Percentiles rank a stretch among this genome's conserved stretches.
Evolutionary conservation across 148 eudicot genomes (phyloP).

Genomic region (Dianthus caryophyllus): DNA sequence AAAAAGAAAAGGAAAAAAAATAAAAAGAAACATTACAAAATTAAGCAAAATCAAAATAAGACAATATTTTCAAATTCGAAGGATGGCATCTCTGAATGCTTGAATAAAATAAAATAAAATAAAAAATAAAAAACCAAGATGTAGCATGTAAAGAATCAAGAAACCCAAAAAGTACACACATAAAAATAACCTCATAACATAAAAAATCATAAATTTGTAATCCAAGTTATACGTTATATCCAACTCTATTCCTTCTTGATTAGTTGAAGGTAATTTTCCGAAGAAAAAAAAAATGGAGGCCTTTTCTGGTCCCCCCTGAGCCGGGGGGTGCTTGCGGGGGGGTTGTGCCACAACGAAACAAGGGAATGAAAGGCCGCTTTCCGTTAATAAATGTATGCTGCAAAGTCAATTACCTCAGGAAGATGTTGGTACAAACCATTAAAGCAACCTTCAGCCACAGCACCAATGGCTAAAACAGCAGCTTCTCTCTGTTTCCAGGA

Average conservation of each 20-base stretch:
- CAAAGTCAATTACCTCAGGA: constrained; percentile 50
- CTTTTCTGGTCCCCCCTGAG: too few relatives aligned
- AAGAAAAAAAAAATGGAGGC: too few relatives aligned
- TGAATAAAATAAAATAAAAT: too few relatives aligned
- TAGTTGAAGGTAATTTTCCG: too few relatives aligned
- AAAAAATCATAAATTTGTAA: neutral
- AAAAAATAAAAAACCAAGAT: neutral
- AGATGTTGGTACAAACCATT: constrained; percentile 89
- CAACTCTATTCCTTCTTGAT: too few relatives aligned
- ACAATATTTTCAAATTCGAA: neutral
- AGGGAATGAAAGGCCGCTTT: neutral
- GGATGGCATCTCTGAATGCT: neutral
- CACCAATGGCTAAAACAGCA: constrained; percentile 97
- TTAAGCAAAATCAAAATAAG: neutral
- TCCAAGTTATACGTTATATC: too few relatives aligned
- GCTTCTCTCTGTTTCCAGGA: constrained; percentile 98
- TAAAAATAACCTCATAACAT: constrained; percentile 37
- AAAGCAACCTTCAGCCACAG: constrained; percentile 94
- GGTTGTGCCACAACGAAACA: too few relatives aligned
- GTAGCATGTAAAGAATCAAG: neutral
- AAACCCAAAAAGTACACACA: neutral
- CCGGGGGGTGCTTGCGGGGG: too few relatives aligned
- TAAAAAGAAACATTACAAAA: neutral
- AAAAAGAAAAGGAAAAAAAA: too few relatives aligned
- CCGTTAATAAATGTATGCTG: neutral